Percentiles rank a stretch among this genome's conserved stretches.
Evolutionary conservation across 192 early-diverging fungal species (phyloP).

Genomic region (Backusella tuberculispora): DNA sequence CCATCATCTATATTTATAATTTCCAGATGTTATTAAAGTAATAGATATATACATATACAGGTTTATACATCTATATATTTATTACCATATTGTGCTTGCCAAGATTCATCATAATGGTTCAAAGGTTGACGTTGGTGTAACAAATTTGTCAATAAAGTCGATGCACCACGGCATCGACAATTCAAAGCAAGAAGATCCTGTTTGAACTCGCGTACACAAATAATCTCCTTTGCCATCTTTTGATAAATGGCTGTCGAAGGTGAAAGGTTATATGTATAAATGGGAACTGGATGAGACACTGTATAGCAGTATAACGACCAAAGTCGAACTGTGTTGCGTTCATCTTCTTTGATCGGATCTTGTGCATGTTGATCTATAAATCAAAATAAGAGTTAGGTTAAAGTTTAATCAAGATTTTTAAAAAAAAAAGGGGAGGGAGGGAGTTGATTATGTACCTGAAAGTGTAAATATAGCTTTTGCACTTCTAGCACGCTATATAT

Average conservation of each 20-base stretch:
- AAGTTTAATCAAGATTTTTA: not conserved
- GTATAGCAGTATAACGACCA: constrained; percentile 70
- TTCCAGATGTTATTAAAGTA: not conserved
- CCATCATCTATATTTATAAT: constrained; percentile 52
- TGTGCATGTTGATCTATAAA: constrained; percentile 49
- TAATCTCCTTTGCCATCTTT: constrained; percentile 56
- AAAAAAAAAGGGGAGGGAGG: not conserved
- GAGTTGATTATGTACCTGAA: constrained; percentile 38
- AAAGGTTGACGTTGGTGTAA: constrained; percentile 58
- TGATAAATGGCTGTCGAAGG: constrained; percentile 66
- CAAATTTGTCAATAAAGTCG: constrained; percentile 67
- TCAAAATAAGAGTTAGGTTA: not conserved
- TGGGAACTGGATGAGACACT: constrained; percentile 47
- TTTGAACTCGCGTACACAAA: constrained; percentile 55
- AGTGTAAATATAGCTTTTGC: constrained; percentile 55
- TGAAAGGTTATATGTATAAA: constrained; percentile 65
- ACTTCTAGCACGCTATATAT: constrained; percentile 43
- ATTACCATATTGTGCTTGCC: constrained; percentile 69
- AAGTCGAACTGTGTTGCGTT: constrained; percentile 66
- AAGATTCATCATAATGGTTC: constrained; percentile 59
- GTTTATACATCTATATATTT: not conserved
- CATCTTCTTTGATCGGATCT: constrained; percentile 62
- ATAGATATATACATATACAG: not conserved
- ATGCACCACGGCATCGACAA: constrained; percentile 57
- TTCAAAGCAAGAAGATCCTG: constrained; percentile 58